Conservation (phyloP, 192 early-diverging fungal genomes). For the Kappamyces sp. region DNA sequence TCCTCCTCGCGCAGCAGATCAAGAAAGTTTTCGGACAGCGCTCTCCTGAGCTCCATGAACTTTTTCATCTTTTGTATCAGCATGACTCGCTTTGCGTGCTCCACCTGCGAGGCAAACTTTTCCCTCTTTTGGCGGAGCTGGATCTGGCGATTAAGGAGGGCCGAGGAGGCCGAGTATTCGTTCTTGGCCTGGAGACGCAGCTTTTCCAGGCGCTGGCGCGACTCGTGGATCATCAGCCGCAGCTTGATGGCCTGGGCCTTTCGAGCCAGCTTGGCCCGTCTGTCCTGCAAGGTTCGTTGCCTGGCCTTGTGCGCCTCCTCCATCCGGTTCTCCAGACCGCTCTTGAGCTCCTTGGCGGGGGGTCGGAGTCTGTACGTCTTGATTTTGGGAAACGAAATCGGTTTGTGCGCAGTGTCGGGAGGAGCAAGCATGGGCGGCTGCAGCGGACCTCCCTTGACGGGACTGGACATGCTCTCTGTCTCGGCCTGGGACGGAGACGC, state of each 20-base stretch:
- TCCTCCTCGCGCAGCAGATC: slow-evolving; percentile 9
- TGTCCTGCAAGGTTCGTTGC: slow-evolving; percentile 19
- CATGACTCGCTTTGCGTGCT: slow-evolving; percentile 33
- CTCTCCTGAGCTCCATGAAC: slow-evolving; percentile 32
- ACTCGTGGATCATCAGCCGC: slow-evolving; percentile 27
- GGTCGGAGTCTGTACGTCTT: neutral
- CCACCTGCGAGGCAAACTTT: slow-evolving; percentile 26
- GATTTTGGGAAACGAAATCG: slow-evolving; percentile 10
- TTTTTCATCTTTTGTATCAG: slow-evolving; percentile 34
- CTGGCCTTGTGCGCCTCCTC: slow-evolving; percentile 12
- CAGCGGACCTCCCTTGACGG: no score
- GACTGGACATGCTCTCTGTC: no score
- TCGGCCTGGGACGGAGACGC: no score
- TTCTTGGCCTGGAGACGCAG: slow-evolving; percentile 29
- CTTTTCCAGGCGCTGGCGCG: slow-evolving; percentile 27
- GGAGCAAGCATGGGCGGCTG: no score
- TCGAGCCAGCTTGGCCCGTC: slow-evolving; percentile 20
- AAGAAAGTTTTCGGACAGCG: slow-evolving; percentile 33
- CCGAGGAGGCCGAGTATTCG: slow-evolving; percentile 35
- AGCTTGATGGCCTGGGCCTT: slow-evolving; percentile 28
- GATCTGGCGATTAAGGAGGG: slow-evolving; percentile 35
- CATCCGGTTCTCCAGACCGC: neutral
- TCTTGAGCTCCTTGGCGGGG: slow-evolving; percentile 4
- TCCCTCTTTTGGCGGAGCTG: slow-evolving; percentile 26
- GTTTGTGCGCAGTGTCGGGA: neutral